Evolutionary conservation across 1,284 basidiomycete genomes (phyloP).

Genomic region (Paramarasmius palmivorus): DNA sequence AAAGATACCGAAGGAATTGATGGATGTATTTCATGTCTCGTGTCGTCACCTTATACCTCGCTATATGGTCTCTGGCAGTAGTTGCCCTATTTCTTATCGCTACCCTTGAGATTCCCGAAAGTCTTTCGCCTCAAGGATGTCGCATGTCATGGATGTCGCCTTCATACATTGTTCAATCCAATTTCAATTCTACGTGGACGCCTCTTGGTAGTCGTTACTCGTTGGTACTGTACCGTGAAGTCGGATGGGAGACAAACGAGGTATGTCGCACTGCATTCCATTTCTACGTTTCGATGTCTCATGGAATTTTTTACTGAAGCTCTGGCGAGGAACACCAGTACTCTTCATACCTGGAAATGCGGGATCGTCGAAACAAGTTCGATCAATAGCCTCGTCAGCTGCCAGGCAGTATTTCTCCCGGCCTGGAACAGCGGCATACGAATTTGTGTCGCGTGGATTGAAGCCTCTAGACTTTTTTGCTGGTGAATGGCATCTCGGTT

Average conservation of each 20-base stretch:
- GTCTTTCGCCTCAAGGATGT: constrained; percentile 82
- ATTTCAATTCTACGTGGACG: constrained; percentile 67
- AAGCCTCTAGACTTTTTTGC: constrained; percentile 84
- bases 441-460: constrained; percentile 46
- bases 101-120: constrained; percentile 36
- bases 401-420: constrained; percentile 74
- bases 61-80: constrained; percentile 26
- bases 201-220: constrained; percentile 75
- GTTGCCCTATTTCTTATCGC: constrained; percentile 39
- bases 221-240: constrained; percentile 91
- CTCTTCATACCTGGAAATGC: constrained; percentile 98
- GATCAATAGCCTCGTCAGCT: constrained; percentile 93
- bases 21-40: not conserved
- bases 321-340: constrained; percentile 68
- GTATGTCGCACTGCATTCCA: constrained; percentile 34
- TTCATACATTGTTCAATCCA: constrained; percentile 74
- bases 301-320: constrained; percentile 30
- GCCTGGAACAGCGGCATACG: constrained; percentile 50
- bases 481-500: constrained; percentile 42
- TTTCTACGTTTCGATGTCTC: constrained; percentile 8
- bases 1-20: too few relatives aligned
- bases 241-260: constrained; percentile 73
- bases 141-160: constrained; percentile 99
- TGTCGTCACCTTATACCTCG: not conserved
- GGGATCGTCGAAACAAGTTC: constrained; percentile 91